These are phyloP conservation scores for Microsporum canis DNA, from an alignment of 2,329 filamentous ascomycete genomes.

Conservation along the genomic window DNA sequence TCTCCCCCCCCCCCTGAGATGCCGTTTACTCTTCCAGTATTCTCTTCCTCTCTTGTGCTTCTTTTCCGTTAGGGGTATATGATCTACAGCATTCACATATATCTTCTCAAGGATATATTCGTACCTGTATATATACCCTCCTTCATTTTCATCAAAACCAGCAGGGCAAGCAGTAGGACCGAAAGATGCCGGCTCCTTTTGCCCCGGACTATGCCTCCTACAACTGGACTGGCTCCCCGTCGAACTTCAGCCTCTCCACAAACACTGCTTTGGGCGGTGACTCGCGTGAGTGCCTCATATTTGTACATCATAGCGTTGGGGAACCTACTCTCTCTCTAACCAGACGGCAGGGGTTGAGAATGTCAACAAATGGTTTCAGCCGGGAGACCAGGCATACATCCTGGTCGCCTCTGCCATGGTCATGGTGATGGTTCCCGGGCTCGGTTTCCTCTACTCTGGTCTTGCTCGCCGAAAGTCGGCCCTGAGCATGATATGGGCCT, in stretches of 20 bases:
- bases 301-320: not conserved
- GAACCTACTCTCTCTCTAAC: not conserved
- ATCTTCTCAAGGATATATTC: not conserved
- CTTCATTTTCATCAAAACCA: not conserved
- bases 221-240: slow-evolving; percentile 38
- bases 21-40: not conserved
- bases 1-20: not conserved
- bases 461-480: slow-evolving; percentile 96
- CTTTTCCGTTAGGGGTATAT: not conserved
- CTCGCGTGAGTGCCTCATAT: slow-evolving; percentile 51
- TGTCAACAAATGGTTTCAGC: slow-evolving; percentile 88
- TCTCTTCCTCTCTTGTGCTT: not conserved
- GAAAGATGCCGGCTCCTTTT: not conserved
- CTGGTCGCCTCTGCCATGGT: slow-evolving; percentile 85
- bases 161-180: not conserved
- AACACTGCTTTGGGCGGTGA: slow-evolving; percentile 58
- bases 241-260: slow-evolving; percentile 36
- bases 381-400: slow-evolving; percentile 91
- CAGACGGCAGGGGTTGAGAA: slow-evolving; percentile 59
- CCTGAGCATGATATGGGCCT: slow-evolving; percentile 92
- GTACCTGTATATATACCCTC: not conserved
- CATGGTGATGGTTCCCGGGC: slow-evolving; percentile 89
- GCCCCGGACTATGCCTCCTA: slow-evolving; percentile 38
- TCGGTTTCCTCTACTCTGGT: slow-evolving; percentile 94
- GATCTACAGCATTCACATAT: not conserved